These are phyloP conservation scores for Cladosporium halotolerans DNA, from an alignment of 2,329 filamentous ascomycete species.

Conservation along the genomic window DNA sequence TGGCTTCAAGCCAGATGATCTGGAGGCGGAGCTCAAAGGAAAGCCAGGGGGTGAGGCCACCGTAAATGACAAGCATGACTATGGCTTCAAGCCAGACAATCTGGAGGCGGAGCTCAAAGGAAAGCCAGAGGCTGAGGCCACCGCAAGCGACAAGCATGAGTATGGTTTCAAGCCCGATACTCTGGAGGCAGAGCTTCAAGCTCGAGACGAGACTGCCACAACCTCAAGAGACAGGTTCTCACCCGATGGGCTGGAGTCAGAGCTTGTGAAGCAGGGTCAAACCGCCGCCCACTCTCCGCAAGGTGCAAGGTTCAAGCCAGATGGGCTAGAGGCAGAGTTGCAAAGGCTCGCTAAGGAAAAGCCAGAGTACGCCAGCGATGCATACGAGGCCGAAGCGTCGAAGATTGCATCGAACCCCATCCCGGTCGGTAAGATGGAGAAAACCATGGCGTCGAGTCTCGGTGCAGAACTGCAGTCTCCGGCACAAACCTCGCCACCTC, in stretches of 20 bases:
- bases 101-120: slow-evolving; percentile 9
- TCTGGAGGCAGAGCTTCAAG: neutral
- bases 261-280: neutral
- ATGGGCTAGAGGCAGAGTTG: slow-evolving; percentile 3
- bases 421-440: slow-evolving; percentile 8
- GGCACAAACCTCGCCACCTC: neutral
- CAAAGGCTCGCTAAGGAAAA: neutral
- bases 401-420: neutral
- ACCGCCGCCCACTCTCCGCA: neutral
- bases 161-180: neutral
- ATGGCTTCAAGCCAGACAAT: neutral
- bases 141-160: neutral
- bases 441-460: neutral
- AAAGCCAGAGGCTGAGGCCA: neutral
- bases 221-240: neutral
- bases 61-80: neutral
- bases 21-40: slow-evolving; percentile 1
- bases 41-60: neutral
- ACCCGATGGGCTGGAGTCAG: neutral
- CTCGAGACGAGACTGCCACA: neutral
- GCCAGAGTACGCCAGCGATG: slow-evolving; percentile 2
- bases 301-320: neutral
- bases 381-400: slow-evolving; percentile 8
- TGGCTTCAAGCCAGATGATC: neutral
- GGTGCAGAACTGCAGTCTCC: neutral